Percentiles rank a stretch among this genome's conserved stretches.
These are phyloP conservation scores for Candida gigantensis DNA, from an alignment of 1,139 yeast species.

Conservation along the genomic window DNA sequence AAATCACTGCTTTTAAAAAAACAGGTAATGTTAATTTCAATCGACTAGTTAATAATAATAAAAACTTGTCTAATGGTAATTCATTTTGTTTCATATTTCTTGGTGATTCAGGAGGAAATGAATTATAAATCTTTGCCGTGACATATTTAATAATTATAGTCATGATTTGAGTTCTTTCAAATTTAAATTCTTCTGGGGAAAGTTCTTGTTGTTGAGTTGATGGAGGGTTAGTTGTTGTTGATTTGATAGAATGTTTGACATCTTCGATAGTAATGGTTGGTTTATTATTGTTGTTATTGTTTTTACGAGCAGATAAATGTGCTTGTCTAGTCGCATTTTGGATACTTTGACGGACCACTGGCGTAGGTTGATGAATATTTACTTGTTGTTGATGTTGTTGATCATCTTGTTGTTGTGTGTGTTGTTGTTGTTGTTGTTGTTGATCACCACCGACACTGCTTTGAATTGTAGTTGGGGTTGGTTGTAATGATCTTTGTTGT, in stretches of 20 bases:
- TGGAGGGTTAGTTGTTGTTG: slow-evolving; percentile 1
- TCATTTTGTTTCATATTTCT: slow-evolving; percentile 27
- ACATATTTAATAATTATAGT: slow-evolving; percentile 46
- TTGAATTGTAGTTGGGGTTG: slow-evolving; percentile 14
- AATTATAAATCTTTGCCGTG: slow-evolving; percentile 46
- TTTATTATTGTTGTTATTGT: slow-evolving; percentile 2
- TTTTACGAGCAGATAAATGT: background rate
- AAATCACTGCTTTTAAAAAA: slow-evolving; percentile 46
- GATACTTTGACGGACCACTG: slow-evolving; percentile 5
- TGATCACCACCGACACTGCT: slow-evolving; percentile 5
- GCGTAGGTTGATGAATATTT: slow-evolving; percentile 3
- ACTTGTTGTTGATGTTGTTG: slow-evolving; percentile 2
- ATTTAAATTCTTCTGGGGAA: slow-evolving; percentile 18
- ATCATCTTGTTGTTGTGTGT: slow-evolving; percentile 1
- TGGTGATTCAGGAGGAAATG: slow-evolving; percentile 45
- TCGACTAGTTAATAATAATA: slow-evolving; percentile 41
- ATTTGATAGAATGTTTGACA: slow-evolving; percentile 8
- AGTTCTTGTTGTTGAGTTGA: slow-evolving; percentile 5
- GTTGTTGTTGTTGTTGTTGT: slow-evolving; percentile 3
- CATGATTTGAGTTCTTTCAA: slow-evolving; percentile 39
- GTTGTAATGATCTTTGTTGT: slow-evolving; percentile 12
- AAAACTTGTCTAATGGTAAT: slow-evolving; percentile 44
- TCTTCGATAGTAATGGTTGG: slow-evolving; percentile 9
- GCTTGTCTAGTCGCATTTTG: slow-evolving; percentile 1
- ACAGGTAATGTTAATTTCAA: slow-evolving; percentile 37